Percentiles rank a stretch among this genome's conserved stretches.
Evolutionary conservation across 306 rosid genomes (phyloP).

Genomic region (Vigna radiata): DNA sequence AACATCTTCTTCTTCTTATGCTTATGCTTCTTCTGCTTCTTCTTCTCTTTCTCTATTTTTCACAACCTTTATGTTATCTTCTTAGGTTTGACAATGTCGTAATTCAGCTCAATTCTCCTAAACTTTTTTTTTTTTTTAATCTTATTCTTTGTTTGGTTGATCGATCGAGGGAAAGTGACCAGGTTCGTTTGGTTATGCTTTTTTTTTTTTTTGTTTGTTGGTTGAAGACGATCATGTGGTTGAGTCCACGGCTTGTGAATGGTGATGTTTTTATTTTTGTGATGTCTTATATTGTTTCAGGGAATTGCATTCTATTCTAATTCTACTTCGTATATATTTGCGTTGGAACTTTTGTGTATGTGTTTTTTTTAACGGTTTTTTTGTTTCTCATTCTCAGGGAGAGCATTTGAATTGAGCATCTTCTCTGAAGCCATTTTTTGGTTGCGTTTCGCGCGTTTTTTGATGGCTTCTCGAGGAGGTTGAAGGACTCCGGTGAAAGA

Average conservation of each 20-base stretch:
- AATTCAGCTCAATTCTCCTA: conserved; percentile 23
- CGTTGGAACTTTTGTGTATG: conserved; percentile 10
- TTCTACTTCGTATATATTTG: conserved; percentile 6
- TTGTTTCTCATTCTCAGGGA: conserved; percentile 12
- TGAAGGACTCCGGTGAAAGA: conserved; percentile 10
- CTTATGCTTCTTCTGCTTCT: too few relatives aligned
- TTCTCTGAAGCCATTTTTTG: conserved; percentile 18
- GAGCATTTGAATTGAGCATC: conserved; percentile 22
- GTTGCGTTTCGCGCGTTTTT: not conserved
- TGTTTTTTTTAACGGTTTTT: not conserved
- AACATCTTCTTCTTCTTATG: too few relatives aligned
- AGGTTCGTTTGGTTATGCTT: conserved; percentile 12
- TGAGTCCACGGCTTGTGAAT: conserved; percentile 21
- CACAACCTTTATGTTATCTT: conserved; percentile 9
- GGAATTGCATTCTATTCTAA: conserved; percentile 9
- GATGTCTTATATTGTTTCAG: conserved; percentile 19
- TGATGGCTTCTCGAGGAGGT: not conserved
- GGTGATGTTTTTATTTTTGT: conserved; percentile 26
- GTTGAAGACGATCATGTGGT: conserved; percentile 25
- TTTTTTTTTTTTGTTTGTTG: not conserved
- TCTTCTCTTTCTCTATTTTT: conserved; percentile 6
- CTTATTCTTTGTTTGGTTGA: conserved; percentile 14
- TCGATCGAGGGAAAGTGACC: conserved; percentile 23
- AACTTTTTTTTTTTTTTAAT: not conserved
- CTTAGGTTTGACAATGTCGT: not conserved